Evolutionary conservation across 139 green algal species (phyloP), one percentile per base, ranked within the genome.

Genomic region (Chlamydomonas applanata): DNA sequence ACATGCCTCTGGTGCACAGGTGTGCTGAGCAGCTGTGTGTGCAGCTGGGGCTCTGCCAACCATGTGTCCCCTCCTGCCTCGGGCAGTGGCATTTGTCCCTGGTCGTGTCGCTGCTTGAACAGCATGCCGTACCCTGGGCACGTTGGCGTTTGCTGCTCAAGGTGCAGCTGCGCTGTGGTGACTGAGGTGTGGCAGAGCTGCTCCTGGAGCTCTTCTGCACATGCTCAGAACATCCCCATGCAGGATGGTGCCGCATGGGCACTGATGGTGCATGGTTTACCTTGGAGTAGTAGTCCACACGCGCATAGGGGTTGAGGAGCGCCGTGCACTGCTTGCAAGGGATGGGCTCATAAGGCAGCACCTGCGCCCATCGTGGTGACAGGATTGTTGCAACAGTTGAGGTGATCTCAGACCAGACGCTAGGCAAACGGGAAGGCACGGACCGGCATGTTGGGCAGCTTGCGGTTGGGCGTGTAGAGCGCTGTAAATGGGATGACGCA

Each of bases 401-500:
- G 40, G 40, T 49, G 40, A 49, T 49, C 40, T 49, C 40, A 7
- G 11, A 49, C 40, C 11, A 49, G n/a, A n/a, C n/a, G n/a, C n/a
- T 49, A 11, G 40, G 40, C 7, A 7, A 49, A 49, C 40, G 11
- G 7, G 11, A 49, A 7, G 7, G 40, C 40, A 49, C 86, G 17
- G 36, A 97, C 94, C 83, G 90, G 93, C 80, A 97, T 91, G 70
- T 92, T 85, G 2, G 82, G 75, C 35, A 97, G 79, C 22, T 76
- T 74, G 76, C 96, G 97, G 72, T 87, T 90, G 3, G 95, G 95
- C 2, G 93, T 97, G 83, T 97, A 98, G 3, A 99, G 44, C 1
- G 90, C 89, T 27, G 79, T 91, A 75, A 99, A 97, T 0, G 96
- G 96, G 5, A 99, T 88, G 35, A 98, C 93, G 69, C 93, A 97